Base-by-base conservation (phyloP, 371 early-diverging fungal genomes). In the Mortierella sp. region DNA sequence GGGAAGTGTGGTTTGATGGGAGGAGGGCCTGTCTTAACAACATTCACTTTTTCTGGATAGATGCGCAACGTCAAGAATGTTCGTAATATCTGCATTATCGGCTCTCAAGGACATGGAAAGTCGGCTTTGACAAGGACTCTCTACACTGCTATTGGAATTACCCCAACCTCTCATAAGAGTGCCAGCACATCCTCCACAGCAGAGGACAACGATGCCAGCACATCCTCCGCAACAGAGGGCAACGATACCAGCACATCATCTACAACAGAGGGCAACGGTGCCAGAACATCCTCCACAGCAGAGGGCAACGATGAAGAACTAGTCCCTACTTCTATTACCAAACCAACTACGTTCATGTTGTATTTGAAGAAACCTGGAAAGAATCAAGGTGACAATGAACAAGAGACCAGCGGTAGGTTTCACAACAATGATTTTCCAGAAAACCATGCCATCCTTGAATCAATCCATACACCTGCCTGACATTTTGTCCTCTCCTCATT, bases 51-150 rank as follows among this genome's bases (percentile, higher is more conserved):
- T 10, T 34, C 34, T 10, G 34, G 10, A 34, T 34, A 34, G 34
- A 34, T 34, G 34, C 7, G 34, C 34, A 34, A 34, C 34, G 10
- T 86, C 66, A 80, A 87, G 82, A 99, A 99, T 89, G 95, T 99
- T 79, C 97, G 99, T 88, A 99, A 99, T 94, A 99, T 99, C 95
- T 98, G 99, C 81, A 99, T 99, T 73, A 99, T 99, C 90, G 99
- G 99, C 82, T 97, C 97, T 92, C 97, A 97, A 84, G 97, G 96
- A 86, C 97, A 96, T 89, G 96, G 96, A 74, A 96, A 96, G 86
- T 95, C 96, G 79, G 97, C 98, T 58, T 84, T 98, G 64, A 93
- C 97, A 68, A 99, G 99, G 83, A 99, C 84, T 98, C 98, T 51
- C 90, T 99, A 43, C 96, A 99, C 61, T 93, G n/a, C n/a, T n/a